Conservation (phyloP, 345 rosid species). For the Trapa bicornis region DNA sequence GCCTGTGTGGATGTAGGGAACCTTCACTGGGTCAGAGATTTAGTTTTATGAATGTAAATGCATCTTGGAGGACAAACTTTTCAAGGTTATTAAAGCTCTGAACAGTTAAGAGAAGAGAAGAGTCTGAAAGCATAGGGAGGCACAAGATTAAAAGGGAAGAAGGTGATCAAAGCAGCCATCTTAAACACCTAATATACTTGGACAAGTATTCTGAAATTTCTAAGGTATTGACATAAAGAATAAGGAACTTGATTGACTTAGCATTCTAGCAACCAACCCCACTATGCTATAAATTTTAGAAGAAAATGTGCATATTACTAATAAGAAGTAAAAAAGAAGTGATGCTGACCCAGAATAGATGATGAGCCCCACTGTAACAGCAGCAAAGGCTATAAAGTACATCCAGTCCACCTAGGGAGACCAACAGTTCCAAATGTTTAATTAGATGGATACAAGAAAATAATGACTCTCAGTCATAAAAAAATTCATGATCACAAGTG, state of each 20-base stretch:
- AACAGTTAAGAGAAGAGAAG: too few species aligned
- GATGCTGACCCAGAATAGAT: constrained; percentile 56
- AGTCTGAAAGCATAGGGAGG: too few species aligned
- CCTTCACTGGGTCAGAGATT: too few species aligned
- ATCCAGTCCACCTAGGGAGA: constrained; percentile 64
- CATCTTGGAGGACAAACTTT: neutral
- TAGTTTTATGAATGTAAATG: too few species aligned
- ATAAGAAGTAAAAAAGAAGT: neutral
- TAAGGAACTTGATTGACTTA: too few species aligned
- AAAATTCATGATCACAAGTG: neutral
- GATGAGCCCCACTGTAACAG: constrained; percentile 52
- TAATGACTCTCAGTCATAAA: neutral
- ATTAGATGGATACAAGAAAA: neutral
- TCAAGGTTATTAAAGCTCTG: neutral
- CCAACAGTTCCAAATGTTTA: neutral
- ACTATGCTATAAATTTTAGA: too few species aligned
- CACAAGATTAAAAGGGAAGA: too few species aligned
- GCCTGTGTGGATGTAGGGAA: neutral
- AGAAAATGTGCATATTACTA: neutral
- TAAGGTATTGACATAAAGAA: too few species aligned
- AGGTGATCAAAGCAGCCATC: too few species aligned
- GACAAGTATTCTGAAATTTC: too few species aligned
- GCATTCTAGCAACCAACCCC: too few species aligned
- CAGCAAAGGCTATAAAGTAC: constrained; percentile 75
- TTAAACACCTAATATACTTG: too few species aligned